Base-by-base conservation (phyloP, 1,139 yeast species). In the Suhomyces guaymorum region DNA sequence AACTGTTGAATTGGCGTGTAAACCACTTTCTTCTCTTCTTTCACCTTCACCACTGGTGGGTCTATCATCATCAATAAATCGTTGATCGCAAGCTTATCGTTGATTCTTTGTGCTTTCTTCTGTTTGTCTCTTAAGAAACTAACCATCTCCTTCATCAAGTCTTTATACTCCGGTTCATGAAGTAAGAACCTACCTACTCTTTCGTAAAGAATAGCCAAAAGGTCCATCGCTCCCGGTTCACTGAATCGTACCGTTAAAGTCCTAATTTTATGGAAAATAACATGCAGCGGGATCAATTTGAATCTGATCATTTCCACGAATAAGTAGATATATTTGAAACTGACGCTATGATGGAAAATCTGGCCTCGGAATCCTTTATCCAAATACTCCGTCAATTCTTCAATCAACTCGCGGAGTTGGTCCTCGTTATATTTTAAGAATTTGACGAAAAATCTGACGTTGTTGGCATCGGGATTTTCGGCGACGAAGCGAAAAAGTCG, bases 291-390 rank as follows among this genome's bases (percentile, higher is more conserved):
- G n/a, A 89, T 68, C 46, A 88, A 57, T 45, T 76, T 79, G 56
- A 89, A 90, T 53, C 86, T 87, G 30, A 83, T 75, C 62, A 89
- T 64, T 51, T 90, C 97, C 33, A 80, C 67, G 44, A 86, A 81
- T 43, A 83, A 82, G 23, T 73, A 66, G 24, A 85, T 73, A 44
- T 75, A 79, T 44, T 68, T 72, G 47, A 80, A 75, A 44, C 78
- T 77, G 35, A 82, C 55, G 20, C 52, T 55, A 36, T 72, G 71
- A 18, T 79, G 69, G 43, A 71, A 70, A 23, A 81, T 66, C 50
- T 78, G 88, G 18, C 75, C 69, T 45, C 84, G 67, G 46, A 85
- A 75, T 2, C 81, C 80, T 22, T 60, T 60, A 48, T 84, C 90
- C 33, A 86, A 60, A 33, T 71, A 68, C 0, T 65, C 70, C 5